Conservation (phyloP, 441 rosid genomes). For the Daphne laureola region DNA sequence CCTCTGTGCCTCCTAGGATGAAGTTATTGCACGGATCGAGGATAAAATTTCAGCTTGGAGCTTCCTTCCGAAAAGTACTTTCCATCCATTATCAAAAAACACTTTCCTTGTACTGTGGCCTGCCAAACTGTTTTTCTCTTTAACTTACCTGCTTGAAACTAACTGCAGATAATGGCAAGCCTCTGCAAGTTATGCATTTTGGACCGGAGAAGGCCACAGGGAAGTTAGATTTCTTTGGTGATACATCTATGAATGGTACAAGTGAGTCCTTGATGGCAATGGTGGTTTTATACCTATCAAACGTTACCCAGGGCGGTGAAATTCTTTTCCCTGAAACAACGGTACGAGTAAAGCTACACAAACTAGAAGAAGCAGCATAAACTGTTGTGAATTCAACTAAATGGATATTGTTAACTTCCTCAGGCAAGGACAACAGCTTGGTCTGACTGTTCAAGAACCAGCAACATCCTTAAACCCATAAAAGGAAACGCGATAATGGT, state of each 20-base stretch:
- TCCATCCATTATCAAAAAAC: neutral
- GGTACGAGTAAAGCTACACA: conserved; percentile 36
- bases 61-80: conserved; percentile 71
- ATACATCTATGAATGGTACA: conserved; percentile 24
- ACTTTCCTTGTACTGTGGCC: neutral
- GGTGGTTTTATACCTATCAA: conserved; percentile 65
- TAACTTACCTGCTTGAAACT: neutral
- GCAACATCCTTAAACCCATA: conserved; percentile 40
- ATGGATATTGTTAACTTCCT: conserved; percentile 4
- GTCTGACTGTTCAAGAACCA: conserved; percentile 48
- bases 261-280: conserved; percentile 52
- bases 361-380: no score
- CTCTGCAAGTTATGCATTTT: conserved; percentile 44
- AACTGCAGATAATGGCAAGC: conserved; percentile 49
- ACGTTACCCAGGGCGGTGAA: conserved; percentile 66
- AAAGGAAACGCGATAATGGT: conserved; percentile 81
- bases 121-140: conserved; percentile 2
- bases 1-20: conserved; percentile 40
- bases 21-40: conserved; percentile 50
- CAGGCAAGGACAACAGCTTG: conserved; percentile 43
- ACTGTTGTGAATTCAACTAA: neutral
- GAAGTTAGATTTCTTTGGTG: conserved; percentile 44
- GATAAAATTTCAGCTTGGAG: conserved; percentile 86
- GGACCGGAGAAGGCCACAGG: conserved; percentile 37
- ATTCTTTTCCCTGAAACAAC: conserved; percentile 60